Evolutionary conservation across 139 green algal genomes (phyloP).

Genomic region (Tetradesmus lagerheimii): DNA sequence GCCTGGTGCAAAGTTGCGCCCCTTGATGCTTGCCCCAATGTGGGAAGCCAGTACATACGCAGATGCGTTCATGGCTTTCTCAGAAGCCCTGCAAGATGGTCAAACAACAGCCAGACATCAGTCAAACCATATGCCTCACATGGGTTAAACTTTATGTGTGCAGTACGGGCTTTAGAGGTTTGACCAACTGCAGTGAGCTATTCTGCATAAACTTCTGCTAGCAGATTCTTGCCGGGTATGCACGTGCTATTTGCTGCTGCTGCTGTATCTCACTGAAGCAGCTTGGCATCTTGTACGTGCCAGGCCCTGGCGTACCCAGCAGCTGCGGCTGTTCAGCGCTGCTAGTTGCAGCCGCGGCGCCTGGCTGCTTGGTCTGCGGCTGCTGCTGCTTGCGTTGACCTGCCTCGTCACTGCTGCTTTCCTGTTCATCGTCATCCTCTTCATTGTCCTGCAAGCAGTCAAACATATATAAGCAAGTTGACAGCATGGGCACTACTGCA

Average conservation of each 20-base stretch:
- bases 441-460: background rate
- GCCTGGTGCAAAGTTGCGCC: slow-evolving; percentile 7
- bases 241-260: no score
- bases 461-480: background rate
- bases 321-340: background rate
- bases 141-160: no score
- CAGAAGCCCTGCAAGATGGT: background rate
- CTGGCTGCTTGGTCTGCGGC: background rate
- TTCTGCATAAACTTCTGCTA: no score
- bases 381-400: background rate
- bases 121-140: background rate
- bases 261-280: slow-evolving; percentile 7
- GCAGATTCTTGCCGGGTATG: no score
- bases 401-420: background rate
- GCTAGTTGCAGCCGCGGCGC: background rate
- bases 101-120: background rate
- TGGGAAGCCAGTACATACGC: slow-evolving; percentile 19
- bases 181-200: no score
- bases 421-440: background rate
- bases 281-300: background rate
- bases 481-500: background rate
- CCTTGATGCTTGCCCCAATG: slow-evolving; percentile 27
- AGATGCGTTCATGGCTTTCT: background rate
- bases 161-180: no score
- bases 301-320: background rate